Conservation (phyloP, 202 grass and related monocot species). For the Elaeis oleifera region DNA sequence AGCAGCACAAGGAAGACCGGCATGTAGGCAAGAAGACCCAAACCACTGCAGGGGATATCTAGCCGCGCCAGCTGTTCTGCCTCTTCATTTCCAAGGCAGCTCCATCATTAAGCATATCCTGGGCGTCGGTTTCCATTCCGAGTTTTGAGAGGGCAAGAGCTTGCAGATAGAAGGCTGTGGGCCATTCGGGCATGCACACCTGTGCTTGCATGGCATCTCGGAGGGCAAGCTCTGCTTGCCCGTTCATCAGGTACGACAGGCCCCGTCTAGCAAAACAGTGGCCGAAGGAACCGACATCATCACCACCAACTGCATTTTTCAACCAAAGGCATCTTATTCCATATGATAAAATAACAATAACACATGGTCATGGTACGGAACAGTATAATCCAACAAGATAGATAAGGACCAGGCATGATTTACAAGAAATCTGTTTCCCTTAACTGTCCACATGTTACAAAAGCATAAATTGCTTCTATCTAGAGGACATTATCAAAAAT, state of each 20-base stretch:
- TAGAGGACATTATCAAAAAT: too few species aligned
- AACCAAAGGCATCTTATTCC: neutral
- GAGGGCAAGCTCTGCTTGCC: constrained; percentile 76
- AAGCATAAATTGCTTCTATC: too few species aligned
- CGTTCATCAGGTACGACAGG: constrained; percentile 92
- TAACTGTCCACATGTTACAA: too few species aligned
- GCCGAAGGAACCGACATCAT: constrained; percentile 93
- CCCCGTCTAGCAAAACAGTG: constrained; percentile 77
- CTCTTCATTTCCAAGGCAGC: constrained; percentile 90
- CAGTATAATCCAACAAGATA: too few species aligned
- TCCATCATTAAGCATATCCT: constrained; percentile 97
- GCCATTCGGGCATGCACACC: constrained; percentile 97
- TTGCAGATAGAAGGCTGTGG: constrained; percentile 93
- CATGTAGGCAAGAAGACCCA: too few species aligned
- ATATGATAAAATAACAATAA: too few species aligned
- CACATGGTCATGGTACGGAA: too few species aligned
- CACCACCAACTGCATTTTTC: constrained; percentile 57
- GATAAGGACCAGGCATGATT: too few species aligned
- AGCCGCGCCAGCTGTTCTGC: constrained; percentile 85
- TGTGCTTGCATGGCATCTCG: constrained; percentile 96
- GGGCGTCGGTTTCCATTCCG: constrained; percentile 94
- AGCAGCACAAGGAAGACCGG: too few species aligned
- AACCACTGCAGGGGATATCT: neutral
- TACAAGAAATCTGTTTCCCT: too few species aligned
- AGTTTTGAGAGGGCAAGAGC: constrained; percentile 93